Evolutionary conservation across 306 rosid species (phyloP).

Genomic region (Macrotyloma uniflorum): DNA sequence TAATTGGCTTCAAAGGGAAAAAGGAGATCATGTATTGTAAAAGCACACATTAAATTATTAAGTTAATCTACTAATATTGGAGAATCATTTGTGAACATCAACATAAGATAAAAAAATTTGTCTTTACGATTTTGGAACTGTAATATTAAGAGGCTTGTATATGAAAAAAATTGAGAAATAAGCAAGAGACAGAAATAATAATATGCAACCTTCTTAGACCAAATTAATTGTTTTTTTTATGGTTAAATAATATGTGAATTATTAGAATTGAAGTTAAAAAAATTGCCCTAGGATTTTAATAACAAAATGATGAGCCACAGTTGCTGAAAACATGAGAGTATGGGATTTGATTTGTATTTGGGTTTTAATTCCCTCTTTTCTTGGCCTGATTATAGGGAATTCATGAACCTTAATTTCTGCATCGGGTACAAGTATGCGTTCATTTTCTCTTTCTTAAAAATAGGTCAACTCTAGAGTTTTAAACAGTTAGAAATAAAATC

Average conservation of each 20-base stretch:
- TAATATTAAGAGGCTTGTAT: background rate
- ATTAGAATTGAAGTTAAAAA: background rate
- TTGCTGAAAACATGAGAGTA: background rate
- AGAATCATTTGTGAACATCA: background rate
- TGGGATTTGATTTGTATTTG: background rate
- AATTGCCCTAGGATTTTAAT: background rate
- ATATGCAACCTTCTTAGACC: too few relatives aligned
- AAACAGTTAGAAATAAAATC: background rate
- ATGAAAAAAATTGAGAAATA: background rate
- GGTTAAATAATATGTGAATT: background rate
- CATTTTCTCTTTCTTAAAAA: background rate
- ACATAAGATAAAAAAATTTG: background rate
- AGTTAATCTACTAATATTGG: background rate
- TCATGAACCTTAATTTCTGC: background rate
- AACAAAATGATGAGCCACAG: background rate
- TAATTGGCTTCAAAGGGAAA: background rate
- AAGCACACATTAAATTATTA: background rate
- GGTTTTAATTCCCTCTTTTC: constrained; percentile 10
- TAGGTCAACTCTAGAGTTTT: constrained; percentile 9
- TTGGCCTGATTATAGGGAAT: background rate
- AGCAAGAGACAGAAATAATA: background rate
- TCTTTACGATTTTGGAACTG: background rate
- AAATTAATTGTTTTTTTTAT: too few relatives aligned
- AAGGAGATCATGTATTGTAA: background rate
- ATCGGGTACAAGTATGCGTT: background rate